Conservation (phyloP, 1,139 yeast genomes). For the Petasospora rhodanensis region DNA sequence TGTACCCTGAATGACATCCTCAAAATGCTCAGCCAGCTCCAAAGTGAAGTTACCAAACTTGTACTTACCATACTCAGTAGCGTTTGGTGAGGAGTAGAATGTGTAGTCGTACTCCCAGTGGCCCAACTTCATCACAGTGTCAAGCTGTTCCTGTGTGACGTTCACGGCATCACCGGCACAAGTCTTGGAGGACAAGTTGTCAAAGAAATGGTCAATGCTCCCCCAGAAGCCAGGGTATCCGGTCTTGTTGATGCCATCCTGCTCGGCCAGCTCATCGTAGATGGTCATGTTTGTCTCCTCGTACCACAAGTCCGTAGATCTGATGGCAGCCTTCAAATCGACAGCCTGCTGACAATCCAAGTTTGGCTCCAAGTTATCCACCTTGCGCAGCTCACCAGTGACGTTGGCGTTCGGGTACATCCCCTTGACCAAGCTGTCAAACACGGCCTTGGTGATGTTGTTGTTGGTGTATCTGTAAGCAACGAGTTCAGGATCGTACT, state of each 20-base stretch:
- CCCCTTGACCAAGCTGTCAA: conserved; percentile 31
- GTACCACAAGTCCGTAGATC: conserved; percentile 30
- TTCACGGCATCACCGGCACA: conserved; percentile 33
- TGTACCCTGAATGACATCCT: conserved; percentile 25
- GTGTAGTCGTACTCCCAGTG: conserved; percentile 38
- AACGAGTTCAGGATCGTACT: conserved; percentile 28
- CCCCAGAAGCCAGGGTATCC: conserved; percentile 27
- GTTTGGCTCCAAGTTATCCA: conserved; percentile 33
- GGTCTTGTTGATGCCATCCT: conserved; percentile 19
- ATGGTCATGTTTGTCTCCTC: conserved; percentile 30
- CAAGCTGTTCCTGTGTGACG: conserved; percentile 27
- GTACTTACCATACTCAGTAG: conserved; percentile 30
- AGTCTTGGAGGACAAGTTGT: conserved; percentile 34
- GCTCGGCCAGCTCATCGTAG: conserved; percentile 20
- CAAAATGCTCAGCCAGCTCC: conserved; percentile 30
- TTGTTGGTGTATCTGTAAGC: conserved; percentile 33
- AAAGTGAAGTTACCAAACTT: conserved; percentile 32
- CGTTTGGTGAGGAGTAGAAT: conserved; percentile 29
- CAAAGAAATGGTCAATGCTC: conserved; percentile 36
- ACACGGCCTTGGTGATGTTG: conserved; percentile 35
- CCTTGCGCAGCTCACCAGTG: conserved; percentile 29
- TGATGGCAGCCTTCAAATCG: conserved; percentile 23
- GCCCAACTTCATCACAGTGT: conserved; percentile 35
- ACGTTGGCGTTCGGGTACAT: conserved; percentile 30
- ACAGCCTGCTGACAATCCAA: conserved; percentile 30